These are phyloP conservation scores for Tilletia horrida DNA, from an alignment of 1,284 basidiomycete species.

Conservation along the genomic window DNA sequence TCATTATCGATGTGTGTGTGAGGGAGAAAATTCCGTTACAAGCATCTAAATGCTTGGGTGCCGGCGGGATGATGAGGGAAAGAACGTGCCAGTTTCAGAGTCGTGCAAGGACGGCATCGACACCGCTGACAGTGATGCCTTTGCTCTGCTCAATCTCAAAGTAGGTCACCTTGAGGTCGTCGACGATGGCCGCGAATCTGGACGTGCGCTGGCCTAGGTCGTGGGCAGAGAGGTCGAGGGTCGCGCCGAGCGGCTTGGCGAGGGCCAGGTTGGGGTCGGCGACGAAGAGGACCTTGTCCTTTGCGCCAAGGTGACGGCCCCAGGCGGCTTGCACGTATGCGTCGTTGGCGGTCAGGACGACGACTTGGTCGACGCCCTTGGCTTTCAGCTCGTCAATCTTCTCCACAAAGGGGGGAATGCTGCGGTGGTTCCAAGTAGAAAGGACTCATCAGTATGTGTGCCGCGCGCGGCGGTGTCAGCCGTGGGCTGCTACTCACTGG, in stretches of 20 bases:
- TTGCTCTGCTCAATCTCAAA: conserved; percentile 25
- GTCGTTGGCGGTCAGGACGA: conserved; percentile 57
- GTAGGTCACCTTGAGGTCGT: conserved; percentile 62
- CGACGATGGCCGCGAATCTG: conserved; percentile 69
- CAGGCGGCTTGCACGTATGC: conserved; percentile 43
- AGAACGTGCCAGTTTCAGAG: no score
- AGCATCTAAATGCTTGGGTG: no score
- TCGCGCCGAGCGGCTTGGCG: conserved; percentile 68
- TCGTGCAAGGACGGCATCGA: conserved; percentile 10
- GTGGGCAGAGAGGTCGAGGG: conserved; percentile 62
- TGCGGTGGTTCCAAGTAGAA: neutral
- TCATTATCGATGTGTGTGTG: no score
- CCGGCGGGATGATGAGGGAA: no score
- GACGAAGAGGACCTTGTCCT: conserved; percentile 69
- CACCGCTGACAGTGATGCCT: conserved; percentile 1
- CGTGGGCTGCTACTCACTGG: conserved; percentile 23
- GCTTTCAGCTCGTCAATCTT: conserved; percentile 68
- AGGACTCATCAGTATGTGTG: neutral
- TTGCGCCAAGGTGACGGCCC: conserved; percentile 17
- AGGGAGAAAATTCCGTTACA: no score
- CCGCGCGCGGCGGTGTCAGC: neutral
- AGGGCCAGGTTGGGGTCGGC: conserved; percentile 67
- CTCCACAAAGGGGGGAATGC: conserved; percentile 67
- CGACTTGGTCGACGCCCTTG: conserved; percentile 67
- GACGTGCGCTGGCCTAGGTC: conserved; percentile 67